Evolutionary conservation across 2,329 filamentous ascomycete species (phyloP), one percentile per base, ranked within the genome.

Genomic region (Arthrobotrys sphaeroides): DNA sequence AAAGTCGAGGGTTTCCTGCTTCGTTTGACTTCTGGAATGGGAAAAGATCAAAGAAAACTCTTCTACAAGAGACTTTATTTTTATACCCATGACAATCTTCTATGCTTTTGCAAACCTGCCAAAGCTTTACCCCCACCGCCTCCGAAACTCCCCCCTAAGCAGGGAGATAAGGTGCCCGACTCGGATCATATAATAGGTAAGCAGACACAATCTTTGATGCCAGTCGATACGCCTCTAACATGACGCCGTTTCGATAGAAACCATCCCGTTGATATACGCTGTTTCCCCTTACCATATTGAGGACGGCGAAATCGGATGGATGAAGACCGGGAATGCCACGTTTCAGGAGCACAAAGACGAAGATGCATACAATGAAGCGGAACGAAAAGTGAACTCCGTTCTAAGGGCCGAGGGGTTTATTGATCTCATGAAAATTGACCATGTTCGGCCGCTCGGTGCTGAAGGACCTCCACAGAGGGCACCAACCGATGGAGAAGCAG

Each of bases 21-120:
- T 55, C 85, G 89, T 42, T 82, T 90, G 47, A 90, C 89, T 3
- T 88, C 88, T 5, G 88, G 90, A 74, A 86, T 85, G 77, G 89
- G 89, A 13, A 82, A 85, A 18, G 85, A 88, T 38, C 85, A 87
- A 78, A 84, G 86, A 33, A 86, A 88, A 82, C 88, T 89, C 78
- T 89, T 87, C 33, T 78, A 77, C 82, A 90, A 90, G 80, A 84
- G 87, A 43, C 82, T 90, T 2, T 91, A 90, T 79, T 90, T 89
- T 78, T 87, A 87, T 43, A 87, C 85, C 0, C 87, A 90, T 77
- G 87, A 90, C 78, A 87, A 89, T 75, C 88, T 86, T 73, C 82
- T 91, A 4, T 83, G 88, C 55, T 91, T 90, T 81, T 86, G 86
- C 70, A 85, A 85, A 61, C 89, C 89, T 9, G 85, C 87, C 1